Evolutionary conservation across 805 yeast genomes (phyloP).

Genomic region (Debaryomyces prosopidis): DNA sequence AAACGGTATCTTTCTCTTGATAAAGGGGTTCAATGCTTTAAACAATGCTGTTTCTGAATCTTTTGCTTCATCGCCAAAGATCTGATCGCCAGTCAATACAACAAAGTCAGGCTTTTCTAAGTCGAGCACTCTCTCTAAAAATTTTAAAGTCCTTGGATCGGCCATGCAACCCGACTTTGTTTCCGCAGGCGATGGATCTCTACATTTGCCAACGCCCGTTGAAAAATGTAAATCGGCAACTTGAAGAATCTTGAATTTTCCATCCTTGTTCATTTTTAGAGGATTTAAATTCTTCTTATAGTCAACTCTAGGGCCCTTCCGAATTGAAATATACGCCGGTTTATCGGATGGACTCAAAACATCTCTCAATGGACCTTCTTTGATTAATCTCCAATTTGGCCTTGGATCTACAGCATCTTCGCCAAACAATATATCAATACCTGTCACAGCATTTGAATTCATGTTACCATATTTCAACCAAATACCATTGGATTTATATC

Average conservation of each 20-base stretch:
- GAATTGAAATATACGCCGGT: constrained; percentile 30
- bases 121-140: constrained; percentile 65
- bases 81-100: constrained; percentile 88
- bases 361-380: constrained; percentile 19
- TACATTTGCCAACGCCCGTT: constrained; percentile 79
- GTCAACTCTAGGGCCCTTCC: constrained; percentile 35
- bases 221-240: constrained; percentile 90
- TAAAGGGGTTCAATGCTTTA: constrained; percentile 72
- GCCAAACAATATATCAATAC: constrained; percentile 72
- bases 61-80: constrained; percentile 76
- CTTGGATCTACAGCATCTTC: constrained; percentile 75
- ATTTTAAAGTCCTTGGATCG: constrained; percentile 66
- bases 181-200: constrained; percentile 65
- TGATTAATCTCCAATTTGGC: constrained; percentile 58
- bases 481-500: constrained; percentile 45
- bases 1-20: constrained; percentile 71
- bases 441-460: constrained; percentile 46
- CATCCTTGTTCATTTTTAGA: constrained; percentile 40
- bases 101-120: constrained; percentile 82
- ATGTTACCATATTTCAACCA: constrained; percentile 58
- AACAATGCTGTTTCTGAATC: constrained; percentile 83
- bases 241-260: constrained; percentile 76
- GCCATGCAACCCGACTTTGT: constrained; percentile 63
- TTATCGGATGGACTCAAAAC: constrained; percentile 18
- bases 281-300: constrained; percentile 28